Evolutionary conservation across 2,329 filamentous ascomycete genomes (phyloP).

Genomic region (Cadophora sp.): DNA sequence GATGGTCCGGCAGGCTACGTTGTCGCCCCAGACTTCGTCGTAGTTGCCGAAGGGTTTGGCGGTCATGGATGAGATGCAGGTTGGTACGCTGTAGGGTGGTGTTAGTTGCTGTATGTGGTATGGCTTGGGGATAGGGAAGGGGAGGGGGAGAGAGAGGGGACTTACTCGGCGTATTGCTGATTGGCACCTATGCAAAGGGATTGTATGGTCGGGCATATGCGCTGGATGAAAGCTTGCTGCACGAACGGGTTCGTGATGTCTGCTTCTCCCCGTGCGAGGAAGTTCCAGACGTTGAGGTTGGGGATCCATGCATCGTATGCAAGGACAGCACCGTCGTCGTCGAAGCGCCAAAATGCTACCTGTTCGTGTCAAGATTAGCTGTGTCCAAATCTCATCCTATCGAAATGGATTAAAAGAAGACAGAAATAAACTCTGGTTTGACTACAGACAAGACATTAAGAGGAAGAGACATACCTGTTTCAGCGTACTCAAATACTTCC

Average conservation of each 20-base stretch:
- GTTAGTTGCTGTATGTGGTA: background rate
- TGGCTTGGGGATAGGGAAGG: background rate
- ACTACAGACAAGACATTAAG: too few relatives aligned
- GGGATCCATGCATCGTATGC: slow-evolving; percentile 54
- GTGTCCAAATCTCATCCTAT: background rate
- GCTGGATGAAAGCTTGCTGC: slow-evolving; percentile 41
- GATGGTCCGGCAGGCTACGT: slow-evolving; percentile 50
- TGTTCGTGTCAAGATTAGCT: slow-evolving; percentile 31
- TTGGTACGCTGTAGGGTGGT: slow-evolving; percentile 33
- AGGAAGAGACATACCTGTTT: slow-evolving; percentile 40
- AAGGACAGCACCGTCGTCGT: slow-evolving; percentile 50
- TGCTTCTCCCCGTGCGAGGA: slow-evolving; percentile 40
- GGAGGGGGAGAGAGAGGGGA: background rate
- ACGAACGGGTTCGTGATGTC: slow-evolving; percentile 40
- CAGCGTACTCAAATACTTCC: slow-evolving; percentile 44
- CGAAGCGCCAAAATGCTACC: slow-evolving; percentile 54
- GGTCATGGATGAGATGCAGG: slow-evolving; percentile 45
- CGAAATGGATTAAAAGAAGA: too few relatives aligned
- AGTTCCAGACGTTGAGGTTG: slow-evolving; percentile 48
- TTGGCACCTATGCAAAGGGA: slow-evolving; percentile 47
- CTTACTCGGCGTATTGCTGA: slow-evolving; percentile 44
- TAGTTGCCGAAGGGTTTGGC: slow-evolving; percentile 49
- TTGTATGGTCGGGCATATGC: slow-evolving; percentile 47
- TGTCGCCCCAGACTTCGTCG: slow-evolving; percentile 52
- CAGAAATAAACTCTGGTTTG: too few relatives aligned